Evolutionary conservation across 805 yeast species (phyloP).

Genomic region (Monosporozyma unispora): DNA sequence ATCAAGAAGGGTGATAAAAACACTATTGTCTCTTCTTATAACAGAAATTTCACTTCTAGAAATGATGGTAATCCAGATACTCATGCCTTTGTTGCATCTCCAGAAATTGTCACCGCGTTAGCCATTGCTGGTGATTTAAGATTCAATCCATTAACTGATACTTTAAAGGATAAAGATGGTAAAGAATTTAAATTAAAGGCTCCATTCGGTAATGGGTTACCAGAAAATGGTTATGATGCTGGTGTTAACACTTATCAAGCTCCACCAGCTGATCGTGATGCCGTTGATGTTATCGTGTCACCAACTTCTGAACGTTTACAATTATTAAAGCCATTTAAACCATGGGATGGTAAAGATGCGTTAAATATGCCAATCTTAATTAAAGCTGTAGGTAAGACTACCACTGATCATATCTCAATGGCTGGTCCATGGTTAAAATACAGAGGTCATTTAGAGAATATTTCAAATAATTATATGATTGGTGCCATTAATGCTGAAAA

Average conservation of each 20-base stretch:
- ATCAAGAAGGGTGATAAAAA: conserved; percentile 90
- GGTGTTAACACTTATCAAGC: conserved; percentile 97
- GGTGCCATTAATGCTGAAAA: conserved; percentile 98
- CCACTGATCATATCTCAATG: conserved; percentile 98
- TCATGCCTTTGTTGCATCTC: conserved; percentile 94
- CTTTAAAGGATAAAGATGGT: conserved; percentile 80
- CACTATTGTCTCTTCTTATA: conserved; percentile 94
- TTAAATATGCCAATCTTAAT: conserved; percentile 82
- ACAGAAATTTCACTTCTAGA: conserved; percentile 97
- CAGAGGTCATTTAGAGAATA: conserved; percentile 99
- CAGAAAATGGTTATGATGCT: conserved; percentile 78
- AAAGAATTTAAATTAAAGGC: conserved; percentile 80
- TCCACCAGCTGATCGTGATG: conserved; percentile 80
- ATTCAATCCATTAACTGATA: conserved; percentile 91
- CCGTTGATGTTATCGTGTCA: conserved; percentile 64
- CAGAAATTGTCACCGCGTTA: conserved; percentile 91
- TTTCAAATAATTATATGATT: conserved; percentile 98
- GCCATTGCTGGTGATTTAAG: conserved; percentile 94
- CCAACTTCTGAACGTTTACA: conserved; percentile 97
- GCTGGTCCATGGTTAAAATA: conserved; percentile 99
- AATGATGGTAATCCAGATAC: conserved; percentile 97
- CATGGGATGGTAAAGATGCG: conserved; percentile 97
- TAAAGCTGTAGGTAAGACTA: conserved; percentile 95
- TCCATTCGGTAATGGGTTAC: conserved; percentile 87
- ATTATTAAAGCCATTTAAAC: conserved; percentile 82